Evolutionary conservation across 495 filamentous ascomycete genomes (phyloP), one percentile per base, ranked within the genome.

Genomic region (Xylaria sp.): DNA sequence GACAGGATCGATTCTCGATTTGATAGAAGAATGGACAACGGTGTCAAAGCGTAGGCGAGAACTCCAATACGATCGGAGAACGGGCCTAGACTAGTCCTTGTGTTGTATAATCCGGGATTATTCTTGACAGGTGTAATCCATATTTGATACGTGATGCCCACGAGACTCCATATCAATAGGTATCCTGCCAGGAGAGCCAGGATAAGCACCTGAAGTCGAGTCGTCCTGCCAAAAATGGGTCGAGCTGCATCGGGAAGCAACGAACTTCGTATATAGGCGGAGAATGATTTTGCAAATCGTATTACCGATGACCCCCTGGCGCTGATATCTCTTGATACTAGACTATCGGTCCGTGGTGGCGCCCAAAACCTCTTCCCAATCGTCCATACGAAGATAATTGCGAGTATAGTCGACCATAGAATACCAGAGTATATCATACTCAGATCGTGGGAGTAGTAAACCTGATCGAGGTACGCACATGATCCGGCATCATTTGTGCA

Each of bases 41-140:
- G 89, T 1, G 89, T 90, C 7, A 92, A 85, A 8, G 89, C 90
- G 74, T 89, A 93, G 5, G 90, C 90, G 0, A 91, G 75, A 15
- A 87, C 83, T 11, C 91, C 90, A 21, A 91, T 77, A 29, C 90
- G 87, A 73, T 91, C 87, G 0, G 85, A 78, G 84, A 87, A 92
- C 5, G 87, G 87, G 3, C 89, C 87, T 4, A 91, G 80, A 6
- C 84, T 84, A 17, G 84, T 86, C 21, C 90, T 84, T 1, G 86
- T 91, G 74, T 90, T 90, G 72, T 81, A 78, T 14, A 86, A 69
- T 3, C 77, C 80, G 0, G 83, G 77, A 41, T 74, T 81, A 24
- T 75, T 79, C 59, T 86, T 85, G 68, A 90, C 79, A 0, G 89
- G 90, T 0, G 88, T 90, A 41, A 87, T 75, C 90, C 90, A 89